A percentile compares a stretch with the other conserved stretches of the same genome.
Evolutionary conservation across 192 early-diverging fungal genomes (phyloP).

Genomic region (Phlyctochytrium planicorne): DNA sequence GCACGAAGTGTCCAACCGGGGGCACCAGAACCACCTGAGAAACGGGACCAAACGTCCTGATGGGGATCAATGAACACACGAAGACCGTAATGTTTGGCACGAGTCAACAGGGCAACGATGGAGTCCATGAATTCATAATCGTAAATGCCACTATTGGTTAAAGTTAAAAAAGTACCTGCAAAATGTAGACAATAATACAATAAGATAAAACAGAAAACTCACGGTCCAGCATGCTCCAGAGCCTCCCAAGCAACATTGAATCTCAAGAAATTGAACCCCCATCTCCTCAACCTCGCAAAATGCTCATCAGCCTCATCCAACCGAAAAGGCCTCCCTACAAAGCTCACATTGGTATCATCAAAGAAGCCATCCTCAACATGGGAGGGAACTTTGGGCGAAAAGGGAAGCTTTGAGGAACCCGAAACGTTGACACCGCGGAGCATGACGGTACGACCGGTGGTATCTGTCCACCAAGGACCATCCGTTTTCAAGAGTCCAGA

Average conservation of each 20-base stretch:
- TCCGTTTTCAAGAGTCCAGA: not conserved
- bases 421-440: slow-evolving; percentile 76
- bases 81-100: slow-evolving; percentile 72
- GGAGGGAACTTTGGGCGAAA: slow-evolving; percentile 32
- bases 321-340: slow-evolving; percentile 76
- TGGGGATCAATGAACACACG: slow-evolving; percentile 79
- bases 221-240: slow-evolving; percentile 46
- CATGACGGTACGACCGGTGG: slow-evolving; percentile 54
- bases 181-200: not conserved
- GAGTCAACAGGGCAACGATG: slow-evolving; percentile 58
- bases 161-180: too few species aligned
- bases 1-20: slow-evolving; percentile 65
- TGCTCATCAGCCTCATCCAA: slow-evolving; percentile 72
- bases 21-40: slow-evolving; percentile 40
- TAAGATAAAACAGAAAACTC: slow-evolving; percentile 6
- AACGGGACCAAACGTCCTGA: slow-evolving; percentile 67
- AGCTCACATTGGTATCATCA: slow-evolving; percentile 67
- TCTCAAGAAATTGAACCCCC: slow-evolving; percentile 78
- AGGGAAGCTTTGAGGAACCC: slow-evolving; percentile 68
- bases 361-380: slow-evolving; percentile 59
- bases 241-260: slow-evolving; percentile 80
- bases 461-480: slow-evolving; percentile 9
- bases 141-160: slow-evolving; percentile 51
- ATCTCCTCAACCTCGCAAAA: slow-evolving; percentile 62
- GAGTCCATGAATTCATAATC: slow-evolving; percentile 76